A percentile compares a stretch with the other conserved stretches of the same genome.
Conservation (phyloP, 345 rosid species). For the Pugionium cornutum region DNA sequence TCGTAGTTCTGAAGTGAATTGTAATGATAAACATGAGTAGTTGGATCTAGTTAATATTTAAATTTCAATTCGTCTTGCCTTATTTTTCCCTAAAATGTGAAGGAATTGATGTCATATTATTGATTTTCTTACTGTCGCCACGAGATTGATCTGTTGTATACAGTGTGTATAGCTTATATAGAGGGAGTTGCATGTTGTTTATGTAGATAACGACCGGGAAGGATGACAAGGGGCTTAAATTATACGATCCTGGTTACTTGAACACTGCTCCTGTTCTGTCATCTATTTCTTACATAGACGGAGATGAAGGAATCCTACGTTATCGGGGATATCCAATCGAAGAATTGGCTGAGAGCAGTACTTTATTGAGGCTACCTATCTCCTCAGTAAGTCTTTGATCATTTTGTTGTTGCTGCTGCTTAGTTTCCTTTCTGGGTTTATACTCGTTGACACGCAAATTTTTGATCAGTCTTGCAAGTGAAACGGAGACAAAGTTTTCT, state of each 20-base stretch:
- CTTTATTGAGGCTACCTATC: constrained; percentile 29
- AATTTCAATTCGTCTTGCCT: too few species aligned
- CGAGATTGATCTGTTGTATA: background rate
- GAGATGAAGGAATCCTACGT: constrained; percentile 65
- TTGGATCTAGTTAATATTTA: too few species aligned
- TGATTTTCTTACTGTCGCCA: background rate
- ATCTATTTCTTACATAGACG: constrained; percentile 72
- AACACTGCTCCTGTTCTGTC: constrained; percentile 90
- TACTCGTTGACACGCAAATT: background rate
- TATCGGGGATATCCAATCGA: constrained; percentile 34
- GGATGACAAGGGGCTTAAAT: constrained; percentile 73
- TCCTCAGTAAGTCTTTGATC: constrained; percentile 27
- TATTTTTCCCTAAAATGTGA: too few species aligned
- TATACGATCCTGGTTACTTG: constrained; percentile 86
- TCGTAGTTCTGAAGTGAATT: constrained; percentile 23
- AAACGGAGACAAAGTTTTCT: background rate
- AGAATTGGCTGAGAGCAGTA: constrained; percentile 37
- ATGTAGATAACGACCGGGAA: constrained; percentile 68
- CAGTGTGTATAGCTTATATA: background rate
- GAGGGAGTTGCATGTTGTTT: background rate
- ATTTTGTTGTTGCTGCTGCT: background rate
- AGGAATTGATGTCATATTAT: background rate
- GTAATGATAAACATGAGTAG: too few species aligned
- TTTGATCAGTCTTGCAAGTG: constrained; percentile 12
- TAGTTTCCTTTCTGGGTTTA: background rate